Base-by-base conservation (phyloP, 225 moss, liverwort and hornwort genomes). In the Bryum argenteum region DNA sequence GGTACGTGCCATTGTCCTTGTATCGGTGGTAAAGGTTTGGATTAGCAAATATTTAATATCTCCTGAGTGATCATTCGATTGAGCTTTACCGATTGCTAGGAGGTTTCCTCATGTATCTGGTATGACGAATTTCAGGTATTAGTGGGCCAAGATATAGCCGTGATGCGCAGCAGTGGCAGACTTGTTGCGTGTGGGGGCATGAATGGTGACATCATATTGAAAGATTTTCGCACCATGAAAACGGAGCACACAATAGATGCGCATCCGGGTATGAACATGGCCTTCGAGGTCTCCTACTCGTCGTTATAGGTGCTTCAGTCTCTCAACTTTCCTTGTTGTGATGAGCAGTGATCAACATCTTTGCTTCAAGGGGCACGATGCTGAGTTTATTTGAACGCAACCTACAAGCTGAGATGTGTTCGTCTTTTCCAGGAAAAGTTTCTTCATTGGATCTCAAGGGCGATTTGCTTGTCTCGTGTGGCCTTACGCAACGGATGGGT, bases 211-310 rank as follows among this genome's bases (percentile, higher is more conserved):
- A 85, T 89, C 61, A 59, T 75, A 20, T 58, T 89, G 39, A 89
- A 89, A 75, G 89, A 89, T 69, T 81, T 86, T 70, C 80, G 89
- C 70, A 89, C 89, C 40, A 81, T 86, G 86, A 89, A 89, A 77
- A 83, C 89, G 14, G 89, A 89, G 81, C 89, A 89, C 69, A 83
- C 89, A 55, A 83, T 89, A 73, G 89, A 89, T 80, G 89, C 89
- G 65, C 85, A 89, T 77, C 89, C 71, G 71, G 89, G 89, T 89
- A 72, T 61, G 52, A 59, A 38, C 57, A 51, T 58, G 28, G 53
- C 70, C 58, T 78, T 57, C 23, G 14, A 33, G 53, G 55, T 53
- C 53, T 65, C 61, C 21, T 71, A 24, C 65, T 65, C 33, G 44
- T 65, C 33, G 44, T 57, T 65, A 12, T 65, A 48, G 44, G 71